A percentile compares a stretch with the other conserved stretches of the same genome.
Evolutionary conservation across 176 grass and related monocot genomes (phyloP).

Genomic region (Cenchrus americanus): DNA sequence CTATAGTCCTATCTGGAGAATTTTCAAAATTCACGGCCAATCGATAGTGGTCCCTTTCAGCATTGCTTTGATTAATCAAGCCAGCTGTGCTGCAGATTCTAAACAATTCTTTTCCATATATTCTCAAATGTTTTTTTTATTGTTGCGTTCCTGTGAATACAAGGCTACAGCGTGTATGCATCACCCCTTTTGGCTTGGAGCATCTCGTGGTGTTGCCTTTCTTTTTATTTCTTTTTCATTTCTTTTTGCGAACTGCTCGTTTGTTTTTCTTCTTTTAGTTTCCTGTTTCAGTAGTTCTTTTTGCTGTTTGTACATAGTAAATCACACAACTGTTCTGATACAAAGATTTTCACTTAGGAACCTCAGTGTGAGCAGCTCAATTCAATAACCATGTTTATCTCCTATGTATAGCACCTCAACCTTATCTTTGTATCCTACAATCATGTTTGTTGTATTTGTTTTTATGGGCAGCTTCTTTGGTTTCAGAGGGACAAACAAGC

Average conservation of each 20-base stretch:
- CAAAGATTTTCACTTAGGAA: conserved; percentile 15
- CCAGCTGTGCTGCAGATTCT: conserved; percentile 43
- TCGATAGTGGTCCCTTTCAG: conserved; percentile 48
- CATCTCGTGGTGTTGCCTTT: conserved; percentile 36
- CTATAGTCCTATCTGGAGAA: conserved; percentile 14
- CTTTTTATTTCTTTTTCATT: not conserved
- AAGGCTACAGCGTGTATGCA: conserved; percentile 30
- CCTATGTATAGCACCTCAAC: not conserved
- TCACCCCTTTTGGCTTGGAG: conserved; percentile 36
- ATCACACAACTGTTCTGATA: conserved; percentile 8
- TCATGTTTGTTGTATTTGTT: conserved; percentile 2
- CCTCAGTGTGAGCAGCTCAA: conserved; percentile 3
- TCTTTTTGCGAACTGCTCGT: not conserved
- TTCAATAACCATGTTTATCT: conserved; percentile 13
- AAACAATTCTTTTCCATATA: conserved; percentile 37
- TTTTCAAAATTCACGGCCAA: conserved; percentile 46
- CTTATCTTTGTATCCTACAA: not conserved
- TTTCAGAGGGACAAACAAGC: not conserved
- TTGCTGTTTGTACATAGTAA: conserved; percentile 15
- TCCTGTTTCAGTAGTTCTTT: conserved; percentile 18
- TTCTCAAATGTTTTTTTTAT: conserved; percentile 37
- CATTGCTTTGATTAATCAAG: conserved; percentile 50
- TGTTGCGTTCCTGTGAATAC: conserved; percentile 30
- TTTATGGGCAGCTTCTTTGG: conserved; percentile 18
- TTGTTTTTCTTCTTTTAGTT: conserved; percentile 12